Conservation (phyloP, 2,329 filamentous ascomycete genomes). For the Incumbomyces delicatus region DNA sequence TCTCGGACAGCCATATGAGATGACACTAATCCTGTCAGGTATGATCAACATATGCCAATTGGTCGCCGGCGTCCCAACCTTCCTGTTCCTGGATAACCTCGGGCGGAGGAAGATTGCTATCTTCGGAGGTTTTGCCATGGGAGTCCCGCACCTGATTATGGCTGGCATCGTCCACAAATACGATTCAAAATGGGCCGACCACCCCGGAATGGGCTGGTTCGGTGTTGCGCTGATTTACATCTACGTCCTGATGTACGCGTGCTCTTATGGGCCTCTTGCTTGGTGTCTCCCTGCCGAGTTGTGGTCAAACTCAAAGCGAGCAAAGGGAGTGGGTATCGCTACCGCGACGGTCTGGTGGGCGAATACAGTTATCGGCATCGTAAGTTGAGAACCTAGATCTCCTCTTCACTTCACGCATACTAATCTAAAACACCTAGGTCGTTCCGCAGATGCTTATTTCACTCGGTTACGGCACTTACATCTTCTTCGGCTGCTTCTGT, state of each 20-base stretch:
- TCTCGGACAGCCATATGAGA: constrained; percentile 22
- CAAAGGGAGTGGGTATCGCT: constrained; percentile 29
- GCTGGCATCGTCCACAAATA: constrained; percentile 20
- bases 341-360: constrained; percentile 29
- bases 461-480: constrained; percentile 27
- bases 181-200: constrained; percentile 18
- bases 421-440: too few species aligned
- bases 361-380: constrained; percentile 1
- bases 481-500: constrained; percentile 27
- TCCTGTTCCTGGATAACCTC: constrained; percentile 24
- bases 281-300: constrained; percentile 31
- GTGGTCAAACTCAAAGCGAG: constrained; percentile 26
- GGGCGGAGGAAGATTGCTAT: constrained; percentile 25
- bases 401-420: too few species aligned
- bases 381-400: neutral
- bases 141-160: constrained; percentile 24
- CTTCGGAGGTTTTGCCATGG: constrained; percentile 25
- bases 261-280: constrained; percentile 22
- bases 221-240: constrained; percentile 31
- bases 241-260: constrained; percentile 28
- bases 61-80: constrained; percentile 19
- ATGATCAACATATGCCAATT: constrained; percentile 30
- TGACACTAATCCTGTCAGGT: constrained; percentile 26
- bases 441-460: neutral
- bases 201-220: constrained; percentile 26